Conservation (phyloP, 495 filamentous ascomycete species). For the Opeltia flavorubescens region DNA sequence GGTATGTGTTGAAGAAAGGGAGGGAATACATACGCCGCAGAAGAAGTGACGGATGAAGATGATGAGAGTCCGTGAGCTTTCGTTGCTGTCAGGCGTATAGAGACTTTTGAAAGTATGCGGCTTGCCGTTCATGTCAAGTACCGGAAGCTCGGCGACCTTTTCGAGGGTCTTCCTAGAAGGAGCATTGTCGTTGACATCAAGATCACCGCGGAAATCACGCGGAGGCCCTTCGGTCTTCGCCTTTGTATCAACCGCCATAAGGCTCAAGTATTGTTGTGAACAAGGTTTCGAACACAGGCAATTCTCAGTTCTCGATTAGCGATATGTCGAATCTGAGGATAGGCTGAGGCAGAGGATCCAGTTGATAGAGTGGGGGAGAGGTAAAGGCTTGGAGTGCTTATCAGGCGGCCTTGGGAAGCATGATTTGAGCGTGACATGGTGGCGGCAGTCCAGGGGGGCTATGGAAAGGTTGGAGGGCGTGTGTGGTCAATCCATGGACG, state of each 20-base stretch:
- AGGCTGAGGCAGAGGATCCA: too few species aligned
- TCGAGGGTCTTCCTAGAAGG: constrained; percentile 33
- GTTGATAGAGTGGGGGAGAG: background rate
- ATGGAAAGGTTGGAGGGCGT: too few species aligned
- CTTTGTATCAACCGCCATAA: background rate
- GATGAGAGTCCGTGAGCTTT: constrained; percentile 40
- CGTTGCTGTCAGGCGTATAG: constrained; percentile 29
- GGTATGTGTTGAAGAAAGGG: constrained; percentile 3
- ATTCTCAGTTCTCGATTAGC: too few species aligned
- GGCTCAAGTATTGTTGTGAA: background rate
- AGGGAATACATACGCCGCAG: constrained; percentile 53
- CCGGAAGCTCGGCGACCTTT: constrained; percentile 39
- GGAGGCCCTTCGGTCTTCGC: background rate
- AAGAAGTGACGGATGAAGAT: constrained; percentile 86
- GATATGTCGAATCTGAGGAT: too few species aligned
- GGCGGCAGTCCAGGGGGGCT: background rate
- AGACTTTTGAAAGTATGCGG: constrained; percentile 51
- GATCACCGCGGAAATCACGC: constrained; percentile 11
- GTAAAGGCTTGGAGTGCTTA: background rate
- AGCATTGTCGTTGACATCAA: constrained; percentile 27
- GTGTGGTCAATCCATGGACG: too few species aligned
- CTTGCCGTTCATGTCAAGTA: constrained; percentile 53
- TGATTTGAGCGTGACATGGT: background rate
- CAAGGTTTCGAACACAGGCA: too few species aligned
- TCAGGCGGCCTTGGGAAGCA: background rate